These are phyloP conservation scores for Teratosphaeria gauchensis DNA, from an alignment of 2,329 filamentous ascomycete genomes.

Conservation along the genomic window DNA sequence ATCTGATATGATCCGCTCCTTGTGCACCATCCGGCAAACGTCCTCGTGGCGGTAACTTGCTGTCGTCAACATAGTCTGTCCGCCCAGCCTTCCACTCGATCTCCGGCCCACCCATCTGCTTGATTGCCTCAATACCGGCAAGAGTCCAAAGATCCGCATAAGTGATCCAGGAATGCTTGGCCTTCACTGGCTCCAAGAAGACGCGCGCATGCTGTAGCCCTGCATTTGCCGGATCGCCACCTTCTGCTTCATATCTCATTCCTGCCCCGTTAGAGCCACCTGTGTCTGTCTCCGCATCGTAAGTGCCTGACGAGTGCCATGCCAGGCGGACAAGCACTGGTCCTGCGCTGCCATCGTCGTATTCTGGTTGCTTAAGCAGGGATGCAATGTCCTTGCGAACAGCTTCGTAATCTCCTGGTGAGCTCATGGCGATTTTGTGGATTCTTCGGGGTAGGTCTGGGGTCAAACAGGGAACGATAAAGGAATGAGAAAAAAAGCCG, in stretches of 20 bases:
- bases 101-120: slow-evolving; percentile 50
- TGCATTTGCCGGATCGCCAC: slow-evolving; percentile 55
- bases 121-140: slow-evolving; percentile 49
- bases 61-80: slow-evolving; percentile 54
- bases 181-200: slow-evolving; percentile 55
- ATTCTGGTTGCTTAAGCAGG: slow-evolving; percentile 42
- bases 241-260: slow-evolving; percentile 56
- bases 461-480: not conserved
- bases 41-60: slow-evolving; percentile 49
- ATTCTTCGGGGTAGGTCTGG: not conserved
- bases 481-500: not conserved
- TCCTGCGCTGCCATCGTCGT: slow-evolving; percentile 56
- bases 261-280: slow-evolving; percentile 56
- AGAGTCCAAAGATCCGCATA: slow-evolving; percentile 59
- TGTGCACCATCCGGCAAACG: slow-evolving; percentile 46
- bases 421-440: slow-evolving; percentile 2
- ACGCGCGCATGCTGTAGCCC: slow-evolving; percentile 54
- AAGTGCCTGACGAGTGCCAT: slow-evolving; percentile 57
- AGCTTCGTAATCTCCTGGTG: slow-evolving; percentile 13
- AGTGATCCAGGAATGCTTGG: slow-evolving; percentile 52
- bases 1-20: slow-evolving; percentile 45
- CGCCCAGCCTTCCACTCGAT: slow-evolving; percentile 49
- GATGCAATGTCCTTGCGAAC: slow-evolving; percentile 12
- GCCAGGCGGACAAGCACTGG: slow-evolving; percentile 55
- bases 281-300: slow-evolving; percentile 49